Base-by-base conservation (phyloP, 2,329 filamentous ascomycete species). In the Beauveria rudraprayagi region DNA sequence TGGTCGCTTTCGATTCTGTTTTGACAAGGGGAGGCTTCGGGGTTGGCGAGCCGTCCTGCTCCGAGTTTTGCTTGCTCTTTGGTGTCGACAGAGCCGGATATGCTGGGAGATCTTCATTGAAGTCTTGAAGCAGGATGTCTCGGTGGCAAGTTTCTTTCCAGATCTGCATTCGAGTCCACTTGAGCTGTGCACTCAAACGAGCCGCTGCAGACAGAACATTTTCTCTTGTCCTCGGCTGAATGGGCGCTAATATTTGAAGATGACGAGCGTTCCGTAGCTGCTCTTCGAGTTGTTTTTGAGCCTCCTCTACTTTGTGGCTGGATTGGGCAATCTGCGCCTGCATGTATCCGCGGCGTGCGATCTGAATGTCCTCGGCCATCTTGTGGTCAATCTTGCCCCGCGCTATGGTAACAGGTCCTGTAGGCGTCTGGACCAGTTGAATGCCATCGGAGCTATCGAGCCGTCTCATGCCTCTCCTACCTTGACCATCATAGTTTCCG, bases 121-220 rank as follows among this genome's bases (percentile, higher is more conserved):
- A 77, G 70, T 99, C 94, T 73, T 92, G 82, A 5, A 86, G 79
- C 22, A 99, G 77, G 63, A 97, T 92, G 68, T 97, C 93, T 47
- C 88, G 87, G 72, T 99, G 92, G 66, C 92, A 97, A 69, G 86
- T 93, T 68, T 93, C 83, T 59, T 87, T 89, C 91, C 92, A 97
- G 22, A 97, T 94, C 66, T 96, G 91, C 71, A 95, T 88, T 63
- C 93, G 83, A n/a, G 88, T 87, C 93, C 93, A 97, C 71, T 94
- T 96, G 63, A 99, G 77, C 71, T 93, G 92, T 3, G 91, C 91
- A 61, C 92, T 87, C 75, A 96, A 87, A 8, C 89, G 86, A 6
- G 88, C 91, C 22, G 94, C 93, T 19, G 91, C 89, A 65, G 89
- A 80, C n/a, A 97, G 81, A 60, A 97, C 83, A 62, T 91, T 84